Percentiles rank a stretch among this genome's conserved stretches.
Conservation (phyloP, 345 rosid genomes). For the Alliaria petiolata region DNA sequence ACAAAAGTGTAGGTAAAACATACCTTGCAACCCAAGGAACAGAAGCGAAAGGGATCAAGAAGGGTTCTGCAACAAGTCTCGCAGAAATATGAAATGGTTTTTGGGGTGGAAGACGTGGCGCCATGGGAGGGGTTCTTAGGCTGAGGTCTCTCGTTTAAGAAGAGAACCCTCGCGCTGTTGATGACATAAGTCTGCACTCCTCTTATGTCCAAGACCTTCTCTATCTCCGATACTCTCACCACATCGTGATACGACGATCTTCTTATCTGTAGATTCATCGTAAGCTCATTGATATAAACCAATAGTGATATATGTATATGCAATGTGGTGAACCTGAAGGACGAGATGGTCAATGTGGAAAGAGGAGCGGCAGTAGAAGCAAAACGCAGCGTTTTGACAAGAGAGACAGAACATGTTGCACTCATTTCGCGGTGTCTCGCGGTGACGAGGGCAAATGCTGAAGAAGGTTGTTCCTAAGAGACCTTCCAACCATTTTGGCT, state of each 20-base stretch:
- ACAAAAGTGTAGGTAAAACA: constrained; percentile 8
- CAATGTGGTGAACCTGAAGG: constrained; percentile 52
- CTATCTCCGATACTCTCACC: constrained; percentile 81
- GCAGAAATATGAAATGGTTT: constrained; percentile 58
- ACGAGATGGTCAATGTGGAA: constrained; percentile 74
- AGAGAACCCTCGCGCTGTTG: constrained; percentile 79
- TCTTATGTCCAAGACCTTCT: constrained; percentile 62
- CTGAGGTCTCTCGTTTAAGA: constrained; percentile 78
- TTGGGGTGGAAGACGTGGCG: constrained; percentile 8
- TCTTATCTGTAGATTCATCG: constrained; percentile 51
- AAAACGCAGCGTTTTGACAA: constrained; percentile 59
- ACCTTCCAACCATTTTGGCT: constrained; percentile 78
- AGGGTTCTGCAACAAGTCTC: constrained; percentile 84
- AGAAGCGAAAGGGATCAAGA: constrained; percentile 78
- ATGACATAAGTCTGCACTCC: constrained; percentile 92
- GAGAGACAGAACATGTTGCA: constrained; percentile 89
- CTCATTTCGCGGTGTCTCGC: constrained; percentile 65
- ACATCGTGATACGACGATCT: constrained; percentile 91
- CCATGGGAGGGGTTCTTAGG: constrained; percentile 32
- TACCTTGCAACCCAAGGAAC: constrained; percentile 96
- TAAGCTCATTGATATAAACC: neutral
- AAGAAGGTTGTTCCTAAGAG: constrained; percentile 61
- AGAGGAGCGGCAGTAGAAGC: constrained; percentile 81
- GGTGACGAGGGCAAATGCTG: constrained; percentile 54
- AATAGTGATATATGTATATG: neutral